A percentile compares a stretch with the other conserved stretches of the same genome.
Conservation (phyloP, 169 alveolate species). For the Plasmodium blacklocki region DNA sequence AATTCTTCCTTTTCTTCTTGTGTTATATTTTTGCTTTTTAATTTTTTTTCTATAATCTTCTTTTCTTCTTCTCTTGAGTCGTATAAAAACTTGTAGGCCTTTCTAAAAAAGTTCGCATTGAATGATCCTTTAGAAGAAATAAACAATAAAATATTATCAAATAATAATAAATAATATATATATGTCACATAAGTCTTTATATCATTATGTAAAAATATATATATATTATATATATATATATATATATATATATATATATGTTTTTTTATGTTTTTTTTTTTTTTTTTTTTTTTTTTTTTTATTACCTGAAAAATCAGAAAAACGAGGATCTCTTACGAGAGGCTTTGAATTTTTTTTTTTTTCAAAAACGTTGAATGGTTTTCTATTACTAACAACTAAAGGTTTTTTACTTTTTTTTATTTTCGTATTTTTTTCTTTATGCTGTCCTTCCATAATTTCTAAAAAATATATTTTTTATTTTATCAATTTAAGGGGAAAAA, state of each 20-base stretch:
- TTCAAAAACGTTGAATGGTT: constrained; percentile 49
- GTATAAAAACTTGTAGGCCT: constrained; percentile 48
- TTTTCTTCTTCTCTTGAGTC: constrained; percentile 60
- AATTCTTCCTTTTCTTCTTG: constrained; percentile 33
- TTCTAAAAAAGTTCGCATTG: constrained; percentile 53
- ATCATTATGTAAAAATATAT: not conserved
- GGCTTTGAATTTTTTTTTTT: constrained; percentile 49
- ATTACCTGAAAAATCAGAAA: constrained; percentile 60
- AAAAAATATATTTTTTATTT: not conserved
- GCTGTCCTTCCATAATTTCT: not conserved
- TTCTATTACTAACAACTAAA: constrained; percentile 52
- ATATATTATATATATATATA: not conserved
- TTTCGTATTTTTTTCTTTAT: constrained; percentile 21
- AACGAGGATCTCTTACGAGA: constrained; percentile 46
- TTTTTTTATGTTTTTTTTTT: not conserved
- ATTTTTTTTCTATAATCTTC: constrained; percentile 23
- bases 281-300: not conserved
- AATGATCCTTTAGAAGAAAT: constrained; percentile 23
- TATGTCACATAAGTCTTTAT: not conserved
- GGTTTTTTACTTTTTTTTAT: constrained; percentile 61
- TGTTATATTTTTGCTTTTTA: constrained; percentile 42
- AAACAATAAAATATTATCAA: not conserved
- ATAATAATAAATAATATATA: not conserved
- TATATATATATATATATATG: not conserved
- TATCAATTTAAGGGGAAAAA: not conserved